Evolutionary conservation across 352 stramenopile species (phyloP).

Genomic region (Thalassiosira hispida): DNA sequence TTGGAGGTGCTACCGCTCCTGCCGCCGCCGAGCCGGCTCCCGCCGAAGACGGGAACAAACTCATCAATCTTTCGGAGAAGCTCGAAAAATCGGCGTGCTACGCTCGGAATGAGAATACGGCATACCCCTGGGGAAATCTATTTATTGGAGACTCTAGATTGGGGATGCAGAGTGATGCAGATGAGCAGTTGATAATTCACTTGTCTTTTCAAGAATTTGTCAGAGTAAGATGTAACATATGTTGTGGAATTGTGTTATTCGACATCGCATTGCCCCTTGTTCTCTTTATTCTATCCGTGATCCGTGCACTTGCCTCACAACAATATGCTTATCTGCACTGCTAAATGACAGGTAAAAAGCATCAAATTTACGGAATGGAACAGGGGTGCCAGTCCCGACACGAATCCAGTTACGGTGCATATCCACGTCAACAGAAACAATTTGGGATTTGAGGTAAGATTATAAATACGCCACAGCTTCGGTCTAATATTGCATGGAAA

Average conservation of each 20-base stretch:
- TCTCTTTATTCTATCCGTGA: not conserved
- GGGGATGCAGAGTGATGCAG: constrained; percentile 78
- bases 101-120: constrained; percentile 70
- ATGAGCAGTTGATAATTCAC: constrained; percentile 84
- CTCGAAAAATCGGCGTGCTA: constrained; percentile 74
- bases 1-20: constrained; percentile 27
- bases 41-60: constrained; percentile 58
- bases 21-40: constrained; percentile 22
- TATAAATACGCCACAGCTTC: too few relatives aligned
- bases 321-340: not conserved
- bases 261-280: not conserved
- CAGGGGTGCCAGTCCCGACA: constrained; percentile 68
- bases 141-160: constrained; percentile 81
- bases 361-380: constrained; percentile 84
- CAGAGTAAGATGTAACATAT: constrained; percentile 43
- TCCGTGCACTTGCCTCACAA: not conserved
- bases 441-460: constrained; percentile 76
- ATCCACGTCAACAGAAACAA: constrained; percentile 82
- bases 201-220: constrained; percentile 84
- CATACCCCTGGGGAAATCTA: constrained; percentile 77
- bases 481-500: too few relatives aligned
- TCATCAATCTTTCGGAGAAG: constrained; percentile 67
- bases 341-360: constrained; percentile 60
- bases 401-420: constrained; percentile 70
- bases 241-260: constrained; percentile 4